A percentile compares a stretch with the other conserved stretches of the same genome.
Evolutionary conservation across 805 yeast genomes (phyloP).

Genomic region (Cyberlindnera galapagoensis): DNA sequence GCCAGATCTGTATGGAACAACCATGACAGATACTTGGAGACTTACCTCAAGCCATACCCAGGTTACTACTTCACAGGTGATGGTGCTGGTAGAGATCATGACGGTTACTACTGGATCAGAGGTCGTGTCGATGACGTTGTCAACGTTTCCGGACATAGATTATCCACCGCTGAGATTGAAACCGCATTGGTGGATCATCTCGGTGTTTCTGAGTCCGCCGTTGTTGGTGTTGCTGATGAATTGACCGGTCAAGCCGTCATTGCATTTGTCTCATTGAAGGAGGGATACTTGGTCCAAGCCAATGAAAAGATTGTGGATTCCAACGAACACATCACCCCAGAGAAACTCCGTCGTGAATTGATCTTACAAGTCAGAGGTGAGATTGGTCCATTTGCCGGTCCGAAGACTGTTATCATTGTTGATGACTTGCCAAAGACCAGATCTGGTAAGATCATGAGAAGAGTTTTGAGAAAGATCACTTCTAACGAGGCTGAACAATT

Average conservation of each 20-base stretch:
- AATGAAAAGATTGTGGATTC: slow-evolving; percentile 25
- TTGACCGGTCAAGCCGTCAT: slow-evolving; percentile 96
- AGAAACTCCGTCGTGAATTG: slow-evolving; percentile 58
- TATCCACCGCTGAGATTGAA: slow-evolving; percentile 98
- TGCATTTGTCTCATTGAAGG: slow-evolving; percentile 85
- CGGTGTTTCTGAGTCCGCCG: slow-evolving; percentile 91
- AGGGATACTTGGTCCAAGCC: slow-evolving; percentile 29
- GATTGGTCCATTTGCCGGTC: slow-evolving; percentile 90
- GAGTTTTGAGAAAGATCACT: slow-evolving; percentile 88
- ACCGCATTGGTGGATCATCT: slow-evolving; percentile 78
- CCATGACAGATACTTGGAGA: slow-evolving; percentile 80
- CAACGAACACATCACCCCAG: slow-evolving; percentile 26
- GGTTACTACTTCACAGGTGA: slow-evolving; percentile 96
- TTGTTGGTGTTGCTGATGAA: slow-evolving; percentile 90
- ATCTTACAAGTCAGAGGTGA: slow-evolving; percentile 85
- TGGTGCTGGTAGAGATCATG: slow-evolving; percentile 96
- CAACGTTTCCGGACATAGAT: slow-evolving; percentile 94
- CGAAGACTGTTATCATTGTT: slow-evolving; percentile 77
- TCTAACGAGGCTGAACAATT: slow-evolving; percentile 88
- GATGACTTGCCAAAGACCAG: slow-evolving; percentile 96
- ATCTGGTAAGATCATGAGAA: slow-evolving; percentile 98
- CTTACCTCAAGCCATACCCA: slow-evolving; percentile 89
- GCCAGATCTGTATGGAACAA: slow-evolving; percentile 92
- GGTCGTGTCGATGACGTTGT: slow-evolving; percentile 99
- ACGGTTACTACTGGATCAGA: slow-evolving; percentile 95